Conservation (phyloP, 306 rosid genomes). For the Cicer bijugum region DNA sequence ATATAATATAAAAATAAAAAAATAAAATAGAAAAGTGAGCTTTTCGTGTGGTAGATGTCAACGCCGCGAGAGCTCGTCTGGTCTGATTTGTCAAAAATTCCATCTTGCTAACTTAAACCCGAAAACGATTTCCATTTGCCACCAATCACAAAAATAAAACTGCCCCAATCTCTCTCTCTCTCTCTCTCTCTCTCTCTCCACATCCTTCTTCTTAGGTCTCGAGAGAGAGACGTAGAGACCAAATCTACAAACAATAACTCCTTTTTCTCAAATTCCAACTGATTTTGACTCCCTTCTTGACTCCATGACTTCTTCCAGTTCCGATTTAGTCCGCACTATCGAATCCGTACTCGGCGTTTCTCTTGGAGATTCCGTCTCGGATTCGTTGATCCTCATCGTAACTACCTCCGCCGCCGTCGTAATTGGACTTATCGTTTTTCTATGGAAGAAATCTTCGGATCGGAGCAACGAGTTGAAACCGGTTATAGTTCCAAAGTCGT, state of each 20-base stretch:
- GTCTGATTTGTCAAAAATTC: neutral
- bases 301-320: constrained; percentile 62
- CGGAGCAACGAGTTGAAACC: constrained; percentile 68
- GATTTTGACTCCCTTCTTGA: constrained; percentile 42
- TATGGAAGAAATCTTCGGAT: constrained; percentile 75
- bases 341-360: constrained; percentile 72
- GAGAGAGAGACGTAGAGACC: constrained; percentile 21
- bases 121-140: neutral
- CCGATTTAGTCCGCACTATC: constrained; percentile 60
- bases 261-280: neutral
- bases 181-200: neutral
- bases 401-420: constrained; percentile 69
- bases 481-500: constrained; percentile 57
- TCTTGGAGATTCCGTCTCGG: constrained; percentile 69
- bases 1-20: neutral
- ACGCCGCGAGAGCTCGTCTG: neutral
- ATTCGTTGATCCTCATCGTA: constrained; percentile 55
- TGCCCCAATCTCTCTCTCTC: neutral
- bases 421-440: constrained; percentile 63
- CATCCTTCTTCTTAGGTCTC: neutral
- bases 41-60: neutral
- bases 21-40: neutral
- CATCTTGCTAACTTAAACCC: neutral
- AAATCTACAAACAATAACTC: neutral
- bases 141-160: neutral